Evolutionary conservation across 306 rosid genomes (phyloP).

Genomic region (Pachyrhizus erosus): DNA sequence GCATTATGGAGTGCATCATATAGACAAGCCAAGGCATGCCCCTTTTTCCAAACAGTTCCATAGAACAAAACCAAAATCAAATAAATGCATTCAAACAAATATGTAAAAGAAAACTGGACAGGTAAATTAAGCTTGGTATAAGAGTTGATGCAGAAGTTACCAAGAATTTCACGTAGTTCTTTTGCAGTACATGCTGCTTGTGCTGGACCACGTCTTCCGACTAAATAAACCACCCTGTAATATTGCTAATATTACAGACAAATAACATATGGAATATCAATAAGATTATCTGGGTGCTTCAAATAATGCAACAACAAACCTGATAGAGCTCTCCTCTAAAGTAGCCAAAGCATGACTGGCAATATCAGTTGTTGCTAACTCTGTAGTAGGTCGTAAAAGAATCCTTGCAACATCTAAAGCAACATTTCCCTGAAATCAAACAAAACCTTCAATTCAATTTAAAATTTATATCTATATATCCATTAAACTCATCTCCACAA

Average conservation of each 20-base stretch:
- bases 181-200: conserved; percentile 97
- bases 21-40: conserved; percentile 5
- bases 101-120: conserved; percentile 13
- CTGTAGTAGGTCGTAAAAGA: conserved; percentile 73
- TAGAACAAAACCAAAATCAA: conserved; percentile 25
- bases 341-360: conserved; percentile 84
- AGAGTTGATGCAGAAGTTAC: conserved; percentile 55
- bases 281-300: conserved; percentile 5
- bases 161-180: conserved; percentile 93
- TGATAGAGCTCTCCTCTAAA: conserved; percentile 78
- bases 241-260: conserved; percentile 37
- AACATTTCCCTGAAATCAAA: conserved; percentile 86
- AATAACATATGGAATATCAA: conserved; percentile 22
- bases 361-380: conserved; percentile 85
- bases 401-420: conserved; percentile 93
- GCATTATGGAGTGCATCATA: background rate
- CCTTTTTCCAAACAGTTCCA: conserved; percentile 18
- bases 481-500: background rate
- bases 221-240: conserved; percentile 84
- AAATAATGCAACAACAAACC: conserved; percentile 54
- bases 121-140: background rate
- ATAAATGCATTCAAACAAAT: conserved; percentile 17
- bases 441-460: conserved; percentile 10
- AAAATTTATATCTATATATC: conserved; percentile 15
- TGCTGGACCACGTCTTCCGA: conserved; percentile 98